phyloP scores from a whole-genome alignment of 2,329 filamentous ascomycete species.

The Septoria petroselini region DNA sequence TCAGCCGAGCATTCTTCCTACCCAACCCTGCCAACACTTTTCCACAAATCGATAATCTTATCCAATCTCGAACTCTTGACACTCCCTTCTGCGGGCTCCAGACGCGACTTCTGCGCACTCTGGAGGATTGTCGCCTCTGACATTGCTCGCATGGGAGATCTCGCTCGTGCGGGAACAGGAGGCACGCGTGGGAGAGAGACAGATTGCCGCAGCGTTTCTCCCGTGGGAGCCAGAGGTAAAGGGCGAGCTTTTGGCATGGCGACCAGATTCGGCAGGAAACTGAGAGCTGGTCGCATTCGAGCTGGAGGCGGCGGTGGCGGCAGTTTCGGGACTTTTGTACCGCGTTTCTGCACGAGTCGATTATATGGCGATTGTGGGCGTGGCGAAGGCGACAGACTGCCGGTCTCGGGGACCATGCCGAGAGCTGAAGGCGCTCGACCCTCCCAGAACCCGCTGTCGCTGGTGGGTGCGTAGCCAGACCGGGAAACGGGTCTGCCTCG shows the following conservation, averaged over 20 bases:
- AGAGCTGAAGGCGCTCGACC: neutral
- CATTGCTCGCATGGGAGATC: neutral
- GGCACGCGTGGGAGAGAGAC: neutral
- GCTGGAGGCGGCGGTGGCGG: neutral
- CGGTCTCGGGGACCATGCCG: neutral
- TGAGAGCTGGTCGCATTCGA: neutral
- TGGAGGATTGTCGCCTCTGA: neutral
- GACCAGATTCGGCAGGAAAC: conserved; percentile 1
- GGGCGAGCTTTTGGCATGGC: neutral
- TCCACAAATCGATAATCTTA: conserved; percentile 8
- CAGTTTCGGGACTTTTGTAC: too few relatives aligned
- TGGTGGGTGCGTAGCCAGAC: neutral
- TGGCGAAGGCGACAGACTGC: neutral
- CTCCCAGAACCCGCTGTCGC: neutral
- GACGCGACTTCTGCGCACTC: neutral
- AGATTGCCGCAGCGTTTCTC: neutral
- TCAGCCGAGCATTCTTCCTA: too few relatives aligned
- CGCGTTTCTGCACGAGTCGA: neutral
- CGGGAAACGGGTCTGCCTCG: conserved; percentile 1
- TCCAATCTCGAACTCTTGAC: neutral
- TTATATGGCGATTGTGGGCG: neutral
- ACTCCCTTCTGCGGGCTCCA: neutral
- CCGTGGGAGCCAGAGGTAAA: neutral
- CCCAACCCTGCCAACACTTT: neutral
- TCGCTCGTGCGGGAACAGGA: neutral